A percentile compares a stretch with the other conserved stretches of the same genome.
Evolutionary conservation across 306 rosid genomes (phyloP).

Genomic region (Vachellia pachyceras): DNA sequence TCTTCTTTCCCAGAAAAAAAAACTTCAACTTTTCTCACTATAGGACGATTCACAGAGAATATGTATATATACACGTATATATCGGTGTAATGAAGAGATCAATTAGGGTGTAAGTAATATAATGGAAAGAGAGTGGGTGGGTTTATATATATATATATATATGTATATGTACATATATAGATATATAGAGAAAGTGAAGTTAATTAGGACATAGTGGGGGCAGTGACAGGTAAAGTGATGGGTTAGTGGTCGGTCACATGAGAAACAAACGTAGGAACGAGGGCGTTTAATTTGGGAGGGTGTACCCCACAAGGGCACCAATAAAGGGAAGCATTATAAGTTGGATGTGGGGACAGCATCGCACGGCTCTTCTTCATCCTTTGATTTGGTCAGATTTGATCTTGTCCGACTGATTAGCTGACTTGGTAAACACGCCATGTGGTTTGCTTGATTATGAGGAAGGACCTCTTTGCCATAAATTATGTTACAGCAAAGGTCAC

Average conservation of each 20-base stretch:
- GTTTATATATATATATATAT: constrained; percentile 10
- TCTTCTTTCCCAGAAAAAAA: not conserved
- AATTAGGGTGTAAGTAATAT: not conserved
- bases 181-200: not conserved
- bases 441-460: constrained; percentile 48
- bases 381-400: constrained; percentile 48
- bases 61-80: not conserved
- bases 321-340: constrained; percentile 62
- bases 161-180: not conserved
- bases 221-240: constrained; percentile 75
- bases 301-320: constrained; percentile 46
- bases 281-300: constrained; percentile 18
- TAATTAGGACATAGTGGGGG: constrained; percentile 50
- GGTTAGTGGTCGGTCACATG: constrained; percentile 81
- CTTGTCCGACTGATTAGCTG: constrained; percentile 57
- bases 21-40: not conserved
- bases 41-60: not conserved
- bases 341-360: constrained; percentile 65
- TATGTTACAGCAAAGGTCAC: constrained; percentile 16
- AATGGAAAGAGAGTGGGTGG: not conserved
- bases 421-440: constrained; percentile 67
- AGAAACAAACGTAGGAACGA: constrained; percentile 82
- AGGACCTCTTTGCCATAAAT: constrained; percentile 43
- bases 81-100: not conserved
- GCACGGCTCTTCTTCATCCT: constrained; percentile 43